Evolutionary conservation across 495 filamentous ascomycete species (phyloP), one percentile per base, ranked within the genome.

Genomic region (Evansstolkia leycettana): DNA sequence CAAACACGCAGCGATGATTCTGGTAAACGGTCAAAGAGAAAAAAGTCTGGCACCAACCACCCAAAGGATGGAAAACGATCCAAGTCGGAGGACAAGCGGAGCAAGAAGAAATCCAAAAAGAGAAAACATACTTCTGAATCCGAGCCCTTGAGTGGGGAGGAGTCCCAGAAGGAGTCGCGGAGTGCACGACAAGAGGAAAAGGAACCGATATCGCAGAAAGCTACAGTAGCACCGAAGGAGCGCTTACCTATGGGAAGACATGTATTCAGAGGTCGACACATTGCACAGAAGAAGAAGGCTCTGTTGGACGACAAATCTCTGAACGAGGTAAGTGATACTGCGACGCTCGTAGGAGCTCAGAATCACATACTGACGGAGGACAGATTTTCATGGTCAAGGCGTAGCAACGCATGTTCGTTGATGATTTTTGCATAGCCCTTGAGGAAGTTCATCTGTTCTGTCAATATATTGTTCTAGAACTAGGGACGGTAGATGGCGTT

Each of bases 321-420:
- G 34, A 84, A 84, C 41, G 80, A 89, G 73, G 82, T 84, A 57
- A 55, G 58, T 50, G 32, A 10, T 34, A 24, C 20, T 6, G n/a
- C n/a, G n/a, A n/a, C n/a, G n/a, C n/a, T n/a, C n/a, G n/a, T n/a
- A n/a, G n/a, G n/a, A n/a, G n/a, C n/a, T n/a, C n/a, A n/a, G n/a
- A n/a, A 23, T 40, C 7, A 26, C 7, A 29, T 24, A 42, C 67
- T 75, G 43, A 76, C 50, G 18, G 13, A 17, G 17, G 24, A 5
- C 43, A 84, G 80, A 84, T 84, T 40, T 77, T 82, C 47, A 83
- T 84, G 80, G 66, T 82, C 33, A 82, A 82, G 51, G 56, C 60
- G 28, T 56, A 59, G 41, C 24, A 29, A 31, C 34, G 29, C 9
- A 23, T 23, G 20, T n/a, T n/a, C n/a, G n/a, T n/a, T n/a, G n/a